Evolutionary conservation across 1,139 yeast genomes (phyloP), one percentile per base, ranked within the genome.

Genomic region (Yarrowia galli): DNA sequence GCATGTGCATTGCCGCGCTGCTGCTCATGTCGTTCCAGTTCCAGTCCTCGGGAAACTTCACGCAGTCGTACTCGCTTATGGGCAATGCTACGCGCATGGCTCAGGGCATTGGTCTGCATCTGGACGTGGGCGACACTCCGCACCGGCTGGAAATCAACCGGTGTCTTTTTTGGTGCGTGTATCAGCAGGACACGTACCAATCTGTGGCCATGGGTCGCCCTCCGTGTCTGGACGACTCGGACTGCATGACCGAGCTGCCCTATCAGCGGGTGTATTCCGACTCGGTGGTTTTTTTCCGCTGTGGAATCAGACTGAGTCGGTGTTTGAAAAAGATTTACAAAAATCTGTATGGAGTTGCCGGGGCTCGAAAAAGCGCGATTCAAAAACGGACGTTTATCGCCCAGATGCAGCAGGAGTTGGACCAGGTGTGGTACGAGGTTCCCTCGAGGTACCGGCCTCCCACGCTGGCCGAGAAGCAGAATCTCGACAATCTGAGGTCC

Each of bases 1-100:
- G 61, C 10, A 28, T 54, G 48, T 54, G 61, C 13, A 54, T 54
- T 15, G 61, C 61, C 20, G 61, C 61, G 2, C 28, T 54, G 18
- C n/a, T 54, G 23, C 61, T 54, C 46, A 54, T 54, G 61, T 40
- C 48, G 8, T 54, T 54, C 48, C 61, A 54, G 38, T 54, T 54
- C 48, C 61, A 54, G 61, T 54, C 61, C 1, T 54, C 61, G 1
- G 61, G 61, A 16, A 54, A 54, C 23, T 54, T 54, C 36, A 54
- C 61, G 3, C 61, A 54, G 61, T 23, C 36, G 2, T 54, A 54
- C 13, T 54, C 61, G 6, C 48, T 54, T 7, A 54, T 54, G 61
- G 61, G 61, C n/a, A 54, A 40, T 18, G 61, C 61, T 1, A 54
- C 61, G 18, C 61, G 61, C 13, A 54, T 54, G 61, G 61, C 61